Evolutionary conservation across 805 yeast species (phyloP), one percentile per base, ranked within the genome.

Genomic region (Wickerhamiella australiensis): DNA sequence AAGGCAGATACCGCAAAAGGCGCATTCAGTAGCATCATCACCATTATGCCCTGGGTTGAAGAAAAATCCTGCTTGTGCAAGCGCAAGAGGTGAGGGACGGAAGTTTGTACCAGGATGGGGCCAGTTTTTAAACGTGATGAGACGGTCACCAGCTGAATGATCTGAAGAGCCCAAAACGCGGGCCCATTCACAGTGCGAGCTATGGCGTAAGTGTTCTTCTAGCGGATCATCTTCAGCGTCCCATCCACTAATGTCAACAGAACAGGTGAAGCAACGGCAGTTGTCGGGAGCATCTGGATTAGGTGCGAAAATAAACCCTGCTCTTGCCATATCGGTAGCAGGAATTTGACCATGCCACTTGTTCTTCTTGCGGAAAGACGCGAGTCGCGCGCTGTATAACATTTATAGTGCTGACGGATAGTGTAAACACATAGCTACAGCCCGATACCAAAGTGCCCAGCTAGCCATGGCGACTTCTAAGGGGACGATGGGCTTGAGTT

Each of bases 61-160:
- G 15, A 40, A 37, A 22, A 49, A 49, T 3, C 51, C 51, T 12
- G 51, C 51, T 9, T 43, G 38, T 12, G 51, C 47, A 9, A 49
- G 36, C 3, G 31, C n/a, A 8, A 26, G 26, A 4, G 51, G 47
- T 12, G 42, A 18, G 15, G 41, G 47, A 3, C 37, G 38, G 18
- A 17, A 23, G 7, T 17, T 22, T 5, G 5, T 33, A 3, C 5
- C 2, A 2, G 36, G n/a, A 21, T 49, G 47, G 3, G 51, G 51
- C 51, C 51, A 49, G 33, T 17, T 25, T 2, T 5, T 17, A 23
- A 49, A 49, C 3, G 51, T 49, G 9, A 7, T 20, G n/a, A 49
- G 38, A n/a, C 51, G 47, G 25, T 36, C 44, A 13, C 18, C 36
- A 21, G 29, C 17, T 4, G 35, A 18, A 15, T 17, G 44, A 7